phyloP scores from a whole-genome alignment of 208 protist species.

The Blastocrithidia nonstop region DNA sequence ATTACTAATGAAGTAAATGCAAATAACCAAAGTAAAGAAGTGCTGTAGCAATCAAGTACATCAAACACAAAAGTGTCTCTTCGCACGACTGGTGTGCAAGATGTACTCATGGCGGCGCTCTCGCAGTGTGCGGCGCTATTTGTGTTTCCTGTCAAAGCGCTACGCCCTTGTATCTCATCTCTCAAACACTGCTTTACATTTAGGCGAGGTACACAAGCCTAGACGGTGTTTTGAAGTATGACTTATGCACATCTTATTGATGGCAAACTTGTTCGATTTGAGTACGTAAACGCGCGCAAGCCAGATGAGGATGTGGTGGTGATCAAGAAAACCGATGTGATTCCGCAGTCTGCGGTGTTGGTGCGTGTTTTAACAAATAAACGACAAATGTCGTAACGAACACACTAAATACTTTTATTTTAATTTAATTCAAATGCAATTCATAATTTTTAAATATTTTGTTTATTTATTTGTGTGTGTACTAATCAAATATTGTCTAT shows the following conservation, averaged over 20 bases:
- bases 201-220: slow-evolving; percentile 39
- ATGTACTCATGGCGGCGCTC: slow-evolving; percentile 56
- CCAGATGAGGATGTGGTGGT: slow-evolving; percentile 2
- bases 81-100: slow-evolving; percentile 67
- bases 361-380: slow-evolving; percentile 70
- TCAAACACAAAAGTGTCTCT: too few species aligned
- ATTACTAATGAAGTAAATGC: background rate
- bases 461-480: too few species aligned
- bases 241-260: slow-evolving; percentile 31
- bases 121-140: slow-evolving; percentile 22
- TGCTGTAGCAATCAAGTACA: too few species aligned
- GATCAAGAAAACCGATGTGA: slow-evolving; percentile 34
- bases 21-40: background rate
- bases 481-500: too few species aligned
- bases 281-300: slow-evolving; percentile 24
- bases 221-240: slow-evolving; percentile 59
- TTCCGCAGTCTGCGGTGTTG: slow-evolving; percentile 33
- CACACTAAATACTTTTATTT: too few species aligned
- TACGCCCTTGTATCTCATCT: slow-evolving; percentile 27
- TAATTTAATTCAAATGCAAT: too few species aligned
- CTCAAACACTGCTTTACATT: slow-evolving; percentile 67
- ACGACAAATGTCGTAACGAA: slow-evolving; percentile 25
- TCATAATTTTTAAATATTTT: too few species aligned
- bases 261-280: slow-evolving; percentile 78
- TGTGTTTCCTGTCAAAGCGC: slow-evolving; percentile 48